Evolutionary conservation across 306 rosid genomes (phyloP), one percentile per base, ranked within the genome.

Genomic region (Psophocarpus tetragonolobus): DNA sequence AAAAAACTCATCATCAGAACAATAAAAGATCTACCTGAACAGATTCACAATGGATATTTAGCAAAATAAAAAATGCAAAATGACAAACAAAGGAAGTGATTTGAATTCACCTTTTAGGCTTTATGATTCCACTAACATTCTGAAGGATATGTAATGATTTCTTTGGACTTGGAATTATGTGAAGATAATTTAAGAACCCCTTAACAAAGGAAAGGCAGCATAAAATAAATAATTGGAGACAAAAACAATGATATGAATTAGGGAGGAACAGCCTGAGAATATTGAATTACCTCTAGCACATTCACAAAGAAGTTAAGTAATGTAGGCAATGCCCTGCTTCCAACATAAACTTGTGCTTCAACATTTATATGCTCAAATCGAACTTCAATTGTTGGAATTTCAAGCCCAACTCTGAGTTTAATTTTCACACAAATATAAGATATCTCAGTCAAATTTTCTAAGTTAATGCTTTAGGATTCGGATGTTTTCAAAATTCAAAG

Each of bases 371-470:
- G 86, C 85, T 92, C 93, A 66, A 81, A 90, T 73, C 88, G 84
- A 77, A 90, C 91, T 83, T 92, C 97, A 68, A 90, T 87, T 73
- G 92, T 88, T 23, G 97, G 97, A 64, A 90, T 80, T 3, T 88
- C 90, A 68, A 92, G 67, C 42, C 82, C 84, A 78, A 82, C 88
- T 78, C 86, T 85, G 51, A 79, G 18, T 20, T 70, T 58, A 35
- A n/a, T 58, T 71, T 71, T 38, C 26, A 80, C 29, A 73, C 17
- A 50, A 33, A 58, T 0, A 68, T 42, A 17, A 60, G 38, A 11
- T 24, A 33, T 63, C 45, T 8, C 13, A 64, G 35, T 50, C 27
- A 48, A 65, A 48, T 75, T 21, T 66, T 35, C 44, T 20, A 48
- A 32, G 26, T 64, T 41, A 50, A 23, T 14, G 35, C 29, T 64